Conservation (phyloP, 176 grass and related monocot genomes). For the Oryza longistaminata region DNA sequence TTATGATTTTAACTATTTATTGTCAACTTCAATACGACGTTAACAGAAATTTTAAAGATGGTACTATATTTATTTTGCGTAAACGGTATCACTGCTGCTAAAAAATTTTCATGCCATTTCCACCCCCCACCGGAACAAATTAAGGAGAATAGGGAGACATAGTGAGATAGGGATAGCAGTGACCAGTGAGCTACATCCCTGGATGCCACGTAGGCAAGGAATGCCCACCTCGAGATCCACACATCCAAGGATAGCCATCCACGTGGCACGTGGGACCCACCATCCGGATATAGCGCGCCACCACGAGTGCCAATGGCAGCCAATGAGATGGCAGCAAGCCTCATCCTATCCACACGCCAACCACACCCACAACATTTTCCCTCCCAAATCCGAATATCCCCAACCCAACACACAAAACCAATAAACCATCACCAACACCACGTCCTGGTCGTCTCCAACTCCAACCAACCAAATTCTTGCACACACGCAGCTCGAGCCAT, state of each 20-base stretch:
- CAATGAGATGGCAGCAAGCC: conserved; percentile 68
- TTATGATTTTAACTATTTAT: too few relatives aligned
- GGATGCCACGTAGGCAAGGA: neutral
- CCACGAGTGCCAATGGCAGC: neutral
- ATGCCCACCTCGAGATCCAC: neutral
- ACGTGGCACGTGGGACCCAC: conserved; percentile 25
- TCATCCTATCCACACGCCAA: conserved; percentile 95
- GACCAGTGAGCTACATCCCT: too few relatives aligned
- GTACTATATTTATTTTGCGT: too few relatives aligned
- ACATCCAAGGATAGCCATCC: neutral
- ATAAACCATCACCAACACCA: conserved; percentile 33
- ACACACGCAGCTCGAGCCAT: conserved; percentile 18
- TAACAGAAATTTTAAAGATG: too few relatives aligned
- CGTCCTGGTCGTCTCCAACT: neutral
- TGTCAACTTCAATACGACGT: too few relatives aligned
- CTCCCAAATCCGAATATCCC: too few relatives aligned
- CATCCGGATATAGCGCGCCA: conserved; percentile 43
- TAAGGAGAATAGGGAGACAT: too few relatives aligned
- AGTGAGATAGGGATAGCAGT: too few relatives aligned
- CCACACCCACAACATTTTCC: conserved; percentile 37
- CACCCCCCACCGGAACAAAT: too few relatives aligned
- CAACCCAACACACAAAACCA: conserved; percentile 27
- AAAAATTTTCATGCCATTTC: too few relatives aligned
- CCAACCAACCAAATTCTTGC: neutral
- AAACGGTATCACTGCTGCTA: too few relatives aligned